Base-by-base conservation (phyloP, 345 rosid species). In the Turritis glabra region DNA sequence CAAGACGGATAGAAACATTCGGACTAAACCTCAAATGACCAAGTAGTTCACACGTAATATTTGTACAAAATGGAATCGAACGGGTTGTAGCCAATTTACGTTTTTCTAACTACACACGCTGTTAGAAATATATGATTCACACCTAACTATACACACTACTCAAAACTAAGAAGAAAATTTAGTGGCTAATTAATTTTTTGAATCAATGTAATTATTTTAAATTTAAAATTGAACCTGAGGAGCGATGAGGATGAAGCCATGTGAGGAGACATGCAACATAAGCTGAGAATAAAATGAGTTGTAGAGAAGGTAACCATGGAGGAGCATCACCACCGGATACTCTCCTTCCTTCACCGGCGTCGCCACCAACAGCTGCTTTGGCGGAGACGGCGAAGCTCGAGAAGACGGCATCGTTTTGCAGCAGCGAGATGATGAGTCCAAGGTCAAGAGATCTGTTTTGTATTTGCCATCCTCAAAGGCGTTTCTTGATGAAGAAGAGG, bases 271-370 rank as follows among this genome's bases (percentile, higher is more conserved):
- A 67, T 94, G 98, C 51, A 61, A 86, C 75, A 94, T 69, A 67
- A 94, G 98, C 80, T 88, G 91, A 40, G 98, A 87, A 79, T 94
- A 94, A 84, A 94, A 94, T 9, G 86, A 66, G 79, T 89, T 94
- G 79, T 67, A 78, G 8, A 94, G 91, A 81, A 94, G 86, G 73
- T 84, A 91, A 46, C 96, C 96, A 63, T 91, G 98, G 86, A 94
- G 89, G 68, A 94, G 84, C 30, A 91, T 40, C 40, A 91, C 73
- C 27, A 91, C 47, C 22, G 97, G 95, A 82, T 75, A 91, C 15
- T 88, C 89, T 51, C 98, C 97, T 10, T 69, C 84, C 44, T 83
- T 89, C 37, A 64, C 35, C 0, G 98, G 98, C 29, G 65, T 69
- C 23, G 82, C 93, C 25, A 94, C 88, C 73, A 94, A 75, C 2